These are phyloP conservation scores for Colletotrichum lindemuthianum DNA, from an alignment of 2,329 filamentous ascomycete species.

Conservation along the genomic window DNA sequence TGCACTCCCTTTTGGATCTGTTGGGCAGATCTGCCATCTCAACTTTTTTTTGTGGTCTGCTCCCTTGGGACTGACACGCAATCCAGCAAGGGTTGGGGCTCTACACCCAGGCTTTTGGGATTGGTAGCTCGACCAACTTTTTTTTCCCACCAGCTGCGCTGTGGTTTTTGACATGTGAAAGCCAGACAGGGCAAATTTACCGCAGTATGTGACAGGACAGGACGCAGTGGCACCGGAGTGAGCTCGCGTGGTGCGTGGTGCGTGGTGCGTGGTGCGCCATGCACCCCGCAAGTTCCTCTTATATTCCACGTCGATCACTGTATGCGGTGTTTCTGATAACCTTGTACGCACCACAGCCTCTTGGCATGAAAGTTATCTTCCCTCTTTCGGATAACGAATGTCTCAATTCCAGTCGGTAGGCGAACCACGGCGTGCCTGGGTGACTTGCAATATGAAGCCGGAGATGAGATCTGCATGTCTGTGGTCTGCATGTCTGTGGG, in stretches of 20 bases:
- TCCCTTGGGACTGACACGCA: constrained; percentile 27
- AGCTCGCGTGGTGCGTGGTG: constrained; percentile 24
- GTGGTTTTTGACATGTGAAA: constrained; percentile 33
- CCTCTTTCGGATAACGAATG: constrained; percentile 13
- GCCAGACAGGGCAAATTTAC: not conserved
- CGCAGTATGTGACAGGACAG: too few relatives aligned
- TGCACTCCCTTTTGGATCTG: constrained; percentile 10
- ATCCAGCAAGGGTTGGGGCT: constrained; percentile 25
- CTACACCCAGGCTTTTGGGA: constrained; percentile 8
- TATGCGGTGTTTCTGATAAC: too few relatives aligned
- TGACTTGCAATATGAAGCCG: constrained; percentile 24
- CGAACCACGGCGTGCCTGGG: constrained; percentile 21
- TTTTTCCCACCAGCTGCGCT: not conserved
- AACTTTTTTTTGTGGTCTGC: constrained; percentile 19
- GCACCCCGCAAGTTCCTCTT: constrained; percentile 36
- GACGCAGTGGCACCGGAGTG: not conserved
- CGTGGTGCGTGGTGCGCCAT: not conserved
- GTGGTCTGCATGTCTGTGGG: constrained; percentile 1
- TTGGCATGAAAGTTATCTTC: not conserved
- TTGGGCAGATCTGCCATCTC: constrained; percentile 34
- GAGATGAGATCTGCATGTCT: constrained; percentile 26
- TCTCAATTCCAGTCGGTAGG: constrained; percentile 3
- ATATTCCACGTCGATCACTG: constrained; percentile 20
- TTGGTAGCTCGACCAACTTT: constrained; percentile 1
- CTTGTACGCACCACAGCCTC: constrained; percentile 2